Base-by-base conservation (phyloP, 2,329 filamentous ascomycete species). In the Claviceps maximensis region DNA sequence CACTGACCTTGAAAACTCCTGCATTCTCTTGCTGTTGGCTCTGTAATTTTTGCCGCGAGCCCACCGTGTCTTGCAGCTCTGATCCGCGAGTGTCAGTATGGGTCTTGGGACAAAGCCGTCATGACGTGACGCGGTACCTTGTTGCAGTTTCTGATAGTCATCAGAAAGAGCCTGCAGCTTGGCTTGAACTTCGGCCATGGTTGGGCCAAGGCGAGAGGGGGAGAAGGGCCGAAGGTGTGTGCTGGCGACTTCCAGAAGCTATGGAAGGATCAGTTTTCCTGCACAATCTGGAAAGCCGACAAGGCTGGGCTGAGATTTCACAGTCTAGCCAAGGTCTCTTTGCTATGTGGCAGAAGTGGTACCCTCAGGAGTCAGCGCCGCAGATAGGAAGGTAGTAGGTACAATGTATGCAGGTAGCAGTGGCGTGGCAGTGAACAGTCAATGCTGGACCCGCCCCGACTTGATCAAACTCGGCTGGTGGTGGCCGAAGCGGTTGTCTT, bases 1-100 rank as follows among this genome's bases (percentile, higher is more conserved):
- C 36, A 10, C 31, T 46, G 60, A 88, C 87, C 71, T 87, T 86
- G 67, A 94, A 83, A 10, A 98, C 93, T 17, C 86, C 84, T 49
- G 84, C 72, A 66, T 97, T 98, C 69, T 98, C 93, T 65, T 95
- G 88, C 67, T 87, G 87, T 69, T 98, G 93, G 7, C 89, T 87
- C 67, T 96, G 90, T 7, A 98, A 82, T 70, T 87, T 94, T 72
- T 98, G 90, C 57, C 90, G 82, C 10, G 89, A 86, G 46, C 83
- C 77, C 27, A 97, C 81, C 19, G 81, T 74, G 45, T 75, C 79
- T 67, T 89, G 86, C 53, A 97, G 78, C 61, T 97, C 93, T 95
- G 51, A 9, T 19, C 1, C 19, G 48, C 8, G 36, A 56, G 17
- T 61, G 56, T 47, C 21, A 53, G 23, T 47, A n/a, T 29, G 33